phyloP scores from a whole-genome alignment of 495 filamentous ascomycete genomes.

The Astrothelium subdiscretum region DNA sequence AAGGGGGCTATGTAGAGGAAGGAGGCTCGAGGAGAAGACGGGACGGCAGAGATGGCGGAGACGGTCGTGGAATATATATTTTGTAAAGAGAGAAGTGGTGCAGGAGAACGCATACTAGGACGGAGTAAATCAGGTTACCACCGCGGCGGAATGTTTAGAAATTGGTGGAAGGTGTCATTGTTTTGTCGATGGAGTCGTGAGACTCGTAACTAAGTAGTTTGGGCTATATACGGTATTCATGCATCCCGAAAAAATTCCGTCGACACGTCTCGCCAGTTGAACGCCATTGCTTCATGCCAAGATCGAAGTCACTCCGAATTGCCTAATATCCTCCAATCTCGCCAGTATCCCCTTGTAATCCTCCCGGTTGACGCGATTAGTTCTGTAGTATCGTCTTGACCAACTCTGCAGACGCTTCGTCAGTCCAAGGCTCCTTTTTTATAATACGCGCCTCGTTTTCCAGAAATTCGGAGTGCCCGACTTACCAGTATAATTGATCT shows the following conservation, averaged over 20 bases:
- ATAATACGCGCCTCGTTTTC: constrained; percentile 8
- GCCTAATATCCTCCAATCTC: not conserved
- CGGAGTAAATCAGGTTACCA: not conserved
- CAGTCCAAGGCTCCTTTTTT: not conserved
- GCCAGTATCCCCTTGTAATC: not conserved
- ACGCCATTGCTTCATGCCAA: not conserved
- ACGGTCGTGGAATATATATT: not conserved
- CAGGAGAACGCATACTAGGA: not conserved
- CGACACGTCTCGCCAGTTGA: not conserved
- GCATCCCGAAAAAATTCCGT: not conserved
- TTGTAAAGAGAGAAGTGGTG: not conserved
- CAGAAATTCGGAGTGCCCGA: constrained; percentile 10
- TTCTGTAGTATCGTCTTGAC: constrained; percentile 92
- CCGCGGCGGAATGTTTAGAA: not conserved
- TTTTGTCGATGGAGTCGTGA: not conserved
- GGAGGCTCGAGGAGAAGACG: not conserved
- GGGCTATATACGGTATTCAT: not conserved
- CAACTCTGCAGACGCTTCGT: constrained; percentile 45
- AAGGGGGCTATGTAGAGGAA: not conserved
- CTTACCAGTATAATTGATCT: constrained; percentile 91
- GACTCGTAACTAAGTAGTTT: not conserved
- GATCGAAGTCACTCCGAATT: not conserved
- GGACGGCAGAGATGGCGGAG: not conserved
- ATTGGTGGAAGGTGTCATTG: not conserved
- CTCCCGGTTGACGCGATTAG: constrained; percentile 31